Percentiles rank a stretch among this genome's conserved stretches.
These are phyloP conservation scores for Gossypium turneri DNA, from an alignment of 345 rosid species.

Conservation along the genomic window DNA sequence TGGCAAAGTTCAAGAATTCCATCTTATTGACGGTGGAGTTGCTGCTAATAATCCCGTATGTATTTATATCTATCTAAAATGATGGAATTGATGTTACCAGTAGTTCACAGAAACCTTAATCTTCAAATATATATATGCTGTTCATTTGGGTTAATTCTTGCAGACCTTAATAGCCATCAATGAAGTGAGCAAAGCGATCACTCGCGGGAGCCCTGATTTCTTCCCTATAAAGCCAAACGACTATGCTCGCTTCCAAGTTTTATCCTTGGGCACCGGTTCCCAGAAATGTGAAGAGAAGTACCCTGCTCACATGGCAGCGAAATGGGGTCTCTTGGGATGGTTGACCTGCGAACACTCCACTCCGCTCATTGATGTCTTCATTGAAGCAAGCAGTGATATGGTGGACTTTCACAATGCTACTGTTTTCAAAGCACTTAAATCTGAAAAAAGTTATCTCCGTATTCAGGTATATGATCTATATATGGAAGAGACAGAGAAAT, in stretches of 20 bases:
- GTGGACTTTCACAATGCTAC: constrained; percentile 48
- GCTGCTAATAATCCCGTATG: constrained; percentile 65
- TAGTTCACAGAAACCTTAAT: too few relatives aligned
- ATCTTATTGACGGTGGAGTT: constrained; percentile 68
- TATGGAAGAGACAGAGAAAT: background rate
- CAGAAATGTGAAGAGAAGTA: constrained; percentile 37
- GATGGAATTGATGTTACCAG: background rate
- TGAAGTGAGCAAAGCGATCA: constrained; percentile 41
- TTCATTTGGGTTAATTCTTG: background rate
- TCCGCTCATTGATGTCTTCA: constrained; percentile 54
- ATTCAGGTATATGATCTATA: background rate
- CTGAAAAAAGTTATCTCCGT: constrained; percentile 15
- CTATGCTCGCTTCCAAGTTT: constrained; percentile 41
- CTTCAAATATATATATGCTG: too few relatives aligned
- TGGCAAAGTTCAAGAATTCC: constrained; percentile 26
- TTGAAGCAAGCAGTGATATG: constrained; percentile 61
- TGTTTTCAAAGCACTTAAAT: constrained; percentile 41
- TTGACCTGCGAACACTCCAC: constrained; percentile 40
- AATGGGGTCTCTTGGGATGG: constrained; percentile 71
- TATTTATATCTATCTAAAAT: background rate
- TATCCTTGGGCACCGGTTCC: constrained; percentile 58
- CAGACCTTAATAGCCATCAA: constrained; percentile 30
- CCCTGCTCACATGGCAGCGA: constrained; percentile 42
- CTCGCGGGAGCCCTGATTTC: constrained; percentile 18
- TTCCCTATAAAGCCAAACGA: constrained; percentile 41